Evolutionary conservation across 192 early-diverging fungal genomes (phyloP).

Genomic region (Ramicandelaber brevisporus): DNA sequence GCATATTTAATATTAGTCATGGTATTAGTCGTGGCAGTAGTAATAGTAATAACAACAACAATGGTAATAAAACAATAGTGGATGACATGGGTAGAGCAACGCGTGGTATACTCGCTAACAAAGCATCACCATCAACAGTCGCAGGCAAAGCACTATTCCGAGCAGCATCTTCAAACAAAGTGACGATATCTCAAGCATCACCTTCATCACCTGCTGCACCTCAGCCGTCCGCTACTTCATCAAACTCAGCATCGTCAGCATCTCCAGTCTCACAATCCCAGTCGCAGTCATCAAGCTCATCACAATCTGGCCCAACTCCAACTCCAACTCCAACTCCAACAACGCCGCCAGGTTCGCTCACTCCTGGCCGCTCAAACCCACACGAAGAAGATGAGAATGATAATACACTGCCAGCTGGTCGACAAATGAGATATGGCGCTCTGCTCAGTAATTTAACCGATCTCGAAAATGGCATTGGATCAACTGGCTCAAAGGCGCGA

Average conservation of each 20-base stretch:
- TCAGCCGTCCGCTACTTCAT: slow-evolving; percentile 11
- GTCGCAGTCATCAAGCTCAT: slow-evolving; percentile 13
- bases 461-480: too few species aligned
- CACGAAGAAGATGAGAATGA: too few species aligned
- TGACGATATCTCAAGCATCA: too few species aligned
- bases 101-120: too few species aligned
- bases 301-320: slow-evolving; percentile 13
- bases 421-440: too few species aligned
- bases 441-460: too few species aligned
- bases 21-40: not conserved
- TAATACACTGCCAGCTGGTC: too few species aligned
- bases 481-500: too few species aligned
- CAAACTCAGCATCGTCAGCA: slow-evolving; percentile 10
- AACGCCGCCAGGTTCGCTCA: slow-evolving; percentile 1
- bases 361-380: not conserved
- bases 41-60: not conserved
- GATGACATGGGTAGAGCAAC: slow-evolving; percentile 8
- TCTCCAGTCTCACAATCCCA: too few species aligned
- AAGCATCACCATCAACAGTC: slow-evolving; percentile 17
- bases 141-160: slow-evolving; percentile 5
- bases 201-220: slow-evolving; percentile 10
- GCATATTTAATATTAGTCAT: not conserved
- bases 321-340: slow-evolving; percentile 6
- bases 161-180: slow-evolving; percentile 9
- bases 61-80: not conserved